phyloP scores from a whole-genome alignment of 139 green algal species.

The Pleodorina starrii region DNA sequence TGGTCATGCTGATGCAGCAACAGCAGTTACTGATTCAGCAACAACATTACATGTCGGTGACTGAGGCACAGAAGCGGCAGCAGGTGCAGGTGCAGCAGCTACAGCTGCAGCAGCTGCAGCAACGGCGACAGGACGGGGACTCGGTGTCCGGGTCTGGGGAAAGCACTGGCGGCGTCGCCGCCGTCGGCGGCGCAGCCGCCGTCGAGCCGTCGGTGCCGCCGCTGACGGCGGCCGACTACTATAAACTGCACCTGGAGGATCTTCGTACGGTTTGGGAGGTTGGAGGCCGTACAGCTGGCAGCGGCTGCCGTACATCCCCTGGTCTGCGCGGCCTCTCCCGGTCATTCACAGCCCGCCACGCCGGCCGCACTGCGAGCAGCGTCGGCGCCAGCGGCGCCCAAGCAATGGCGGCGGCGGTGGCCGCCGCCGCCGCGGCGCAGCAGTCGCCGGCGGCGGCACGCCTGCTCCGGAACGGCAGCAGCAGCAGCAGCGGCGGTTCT shows the following conservation, averaged over 20 bases:
- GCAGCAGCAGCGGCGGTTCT: constrained; percentile 13
- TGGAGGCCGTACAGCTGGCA: background rate
- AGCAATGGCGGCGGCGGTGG: background rate
- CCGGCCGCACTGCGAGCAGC: background rate
- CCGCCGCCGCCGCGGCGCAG: background rate
- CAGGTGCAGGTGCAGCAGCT: background rate
- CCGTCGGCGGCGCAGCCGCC: background rate
- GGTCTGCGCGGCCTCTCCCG: background rate
- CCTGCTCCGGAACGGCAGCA: constrained; percentile 5
- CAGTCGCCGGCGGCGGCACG: background rate
- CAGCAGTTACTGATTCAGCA: constrained; percentile 17
- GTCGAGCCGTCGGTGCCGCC: background rate
- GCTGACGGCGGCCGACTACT: constrained; percentile 31
- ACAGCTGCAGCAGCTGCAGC: constrained; percentile 6
- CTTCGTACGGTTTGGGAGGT: background rate
- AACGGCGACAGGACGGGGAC: background rate
- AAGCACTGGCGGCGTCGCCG: background rate
- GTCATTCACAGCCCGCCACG: background rate
- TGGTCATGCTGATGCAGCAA: too few species aligned
- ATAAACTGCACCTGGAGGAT: constrained; percentile 33
- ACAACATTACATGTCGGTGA: background rate
- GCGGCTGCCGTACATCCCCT: background rate
- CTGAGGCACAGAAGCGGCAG: background rate
- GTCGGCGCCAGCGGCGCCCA: background rate
- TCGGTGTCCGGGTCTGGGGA: background rate